These are phyloP conservation scores for Canavalia ensiformis DNA, from an alignment of 306 rosid species.

Conservation along the genomic window DNA sequence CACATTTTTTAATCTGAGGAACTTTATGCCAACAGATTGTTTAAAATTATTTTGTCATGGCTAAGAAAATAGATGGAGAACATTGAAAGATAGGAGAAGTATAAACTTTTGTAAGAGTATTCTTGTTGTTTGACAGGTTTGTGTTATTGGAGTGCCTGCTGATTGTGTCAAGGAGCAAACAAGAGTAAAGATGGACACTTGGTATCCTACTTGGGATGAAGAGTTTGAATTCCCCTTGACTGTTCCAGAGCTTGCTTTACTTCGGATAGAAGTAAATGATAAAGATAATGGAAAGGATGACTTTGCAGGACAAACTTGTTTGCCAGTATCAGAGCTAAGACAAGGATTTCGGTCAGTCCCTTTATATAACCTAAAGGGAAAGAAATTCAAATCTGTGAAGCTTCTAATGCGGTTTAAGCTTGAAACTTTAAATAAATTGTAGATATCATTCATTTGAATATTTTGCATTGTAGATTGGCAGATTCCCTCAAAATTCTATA, in stretches of 20 bases:
- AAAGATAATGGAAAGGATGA: constrained; percentile 74
- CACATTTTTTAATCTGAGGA: neutral
- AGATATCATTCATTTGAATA: neutral
- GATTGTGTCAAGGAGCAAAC: constrained; percentile 71
- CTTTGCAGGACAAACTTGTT: constrained; percentile 87
- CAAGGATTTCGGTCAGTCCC: constrained; percentile 76
- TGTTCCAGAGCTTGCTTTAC: constrained; percentile 83
- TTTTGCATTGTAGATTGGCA: neutral
- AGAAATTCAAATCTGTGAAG: constrained; percentile 62
- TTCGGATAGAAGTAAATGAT: constrained; percentile 75
- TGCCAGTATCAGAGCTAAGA: constrained; percentile 79
- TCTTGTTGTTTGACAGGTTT: constrained; percentile 42
- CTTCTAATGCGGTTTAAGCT: constrained; percentile 65
- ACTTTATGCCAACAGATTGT: neutral
- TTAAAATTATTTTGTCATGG: neutral
- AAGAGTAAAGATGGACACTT: constrained; percentile 60
- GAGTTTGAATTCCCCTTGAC: constrained; percentile 75
- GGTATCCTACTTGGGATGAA: constrained; percentile 88
- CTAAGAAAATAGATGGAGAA: neutral
- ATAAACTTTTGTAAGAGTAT: neutral
- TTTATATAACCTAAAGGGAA: constrained; percentile 67
- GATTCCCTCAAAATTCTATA: neutral
- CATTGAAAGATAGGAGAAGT: neutral
- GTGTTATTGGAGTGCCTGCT: constrained; percentile 70
- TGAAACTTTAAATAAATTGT: constrained; percentile 37